A percentile compares a stretch with the other conserved stretches of the same genome.
phyloP scores from a whole-genome alignment of 805 yeast genomes.

The Zygosaccharomyces bailii region DNA sequence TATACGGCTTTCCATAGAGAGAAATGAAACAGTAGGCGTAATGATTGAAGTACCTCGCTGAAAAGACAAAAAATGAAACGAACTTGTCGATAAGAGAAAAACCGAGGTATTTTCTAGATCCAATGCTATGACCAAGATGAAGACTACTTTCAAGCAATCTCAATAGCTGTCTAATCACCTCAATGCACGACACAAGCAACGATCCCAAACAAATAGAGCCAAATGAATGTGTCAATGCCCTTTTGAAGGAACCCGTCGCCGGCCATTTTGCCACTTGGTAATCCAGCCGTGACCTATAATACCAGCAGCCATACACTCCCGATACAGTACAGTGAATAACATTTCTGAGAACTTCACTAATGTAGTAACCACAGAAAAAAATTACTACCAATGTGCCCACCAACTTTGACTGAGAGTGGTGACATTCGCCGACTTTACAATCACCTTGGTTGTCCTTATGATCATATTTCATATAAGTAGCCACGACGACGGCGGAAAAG shows the following conservation, averaged over 20 bases:
- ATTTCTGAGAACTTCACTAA: conserved; percentile 78
- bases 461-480: conserved; percentile 74
- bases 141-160: conserved; percentile 45
- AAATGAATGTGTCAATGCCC: conserved; percentile 81
- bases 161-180: conserved; percentile 56
- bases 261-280: conserved; percentile 78
- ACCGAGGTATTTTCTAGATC: conserved; percentile 50
- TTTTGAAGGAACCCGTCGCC: conserved; percentile 72
- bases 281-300: conserved; percentile 69
- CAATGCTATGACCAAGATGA: conserved; percentile 43
- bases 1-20: conserved; percentile 75
- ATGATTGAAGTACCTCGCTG: conserved; percentile 80
- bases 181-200: conserved; percentile 65
- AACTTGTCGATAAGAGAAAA: conserved; percentile 55
- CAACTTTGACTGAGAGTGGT: conserved; percentile 56
- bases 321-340: conserved; percentile 76
- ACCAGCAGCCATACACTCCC: conserved; percentile 90
- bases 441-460: conserved; percentile 51
- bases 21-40: conserved; percentile 88
- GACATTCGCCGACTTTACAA: conserved; percentile 49
- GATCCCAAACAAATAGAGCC: conserved; percentile 91
- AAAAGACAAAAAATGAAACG: conserved; percentile 68
- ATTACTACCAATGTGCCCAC: conserved; percentile 69
- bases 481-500: conserved; percentile 64
- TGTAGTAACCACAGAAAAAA: conserved; percentile 78